Base-by-base conservation (phyloP, 805 yeast genomes). In the Sporopachydermia lactativora region DNA sequence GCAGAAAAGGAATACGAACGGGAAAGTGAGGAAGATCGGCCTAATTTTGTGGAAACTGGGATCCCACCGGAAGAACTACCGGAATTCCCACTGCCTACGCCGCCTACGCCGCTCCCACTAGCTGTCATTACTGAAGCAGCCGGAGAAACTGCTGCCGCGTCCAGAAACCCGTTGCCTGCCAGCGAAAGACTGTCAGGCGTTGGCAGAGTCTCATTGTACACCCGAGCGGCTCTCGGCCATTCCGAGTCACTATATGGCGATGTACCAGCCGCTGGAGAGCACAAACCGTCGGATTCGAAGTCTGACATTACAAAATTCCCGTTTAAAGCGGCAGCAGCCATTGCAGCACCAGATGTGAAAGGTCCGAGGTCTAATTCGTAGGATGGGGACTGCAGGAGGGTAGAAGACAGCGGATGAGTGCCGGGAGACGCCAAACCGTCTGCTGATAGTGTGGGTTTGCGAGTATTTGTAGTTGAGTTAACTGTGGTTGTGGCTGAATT, bases 321-420 rank as follows among this genome's bases (percentile, higher is more conserved):
- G 37, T 54, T 51, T 49, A 56, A 45, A 3, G 58, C 55, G 5
- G 54, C 54, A 3, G 60, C 47, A 4, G 58, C 57, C 13, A 56
- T 39, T 8, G 51, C 54, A 5, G 57, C 55, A 15, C 58, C 61
- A 2, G 61, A 56, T 17, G 49, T 51, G 42, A 56, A 57, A 3
- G 54, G 54, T 3, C 55, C 57, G 15, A 59, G 41, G 47, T 85
- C 94, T 37, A 85, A 54, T 42, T 75, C 77, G 47, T 79, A 64
- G n/a, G 79, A 68, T 14, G 74, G 76, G 19, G 83, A 61, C 54
- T 85, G 94, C 58, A 24, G 13, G n/a, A 24, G 8, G 31, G 31
- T 24, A 8, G 31, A 24, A 8, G 31, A 24, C 8, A 24, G 31
- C 13, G 31, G 8, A 8, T 24, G 31, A 24, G 31, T 8, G 13